These are phyloP conservation scores for Leavenworthia alabamica DNA, from an alignment of 345 rosid species.

Conservation along the genomic window DNA sequence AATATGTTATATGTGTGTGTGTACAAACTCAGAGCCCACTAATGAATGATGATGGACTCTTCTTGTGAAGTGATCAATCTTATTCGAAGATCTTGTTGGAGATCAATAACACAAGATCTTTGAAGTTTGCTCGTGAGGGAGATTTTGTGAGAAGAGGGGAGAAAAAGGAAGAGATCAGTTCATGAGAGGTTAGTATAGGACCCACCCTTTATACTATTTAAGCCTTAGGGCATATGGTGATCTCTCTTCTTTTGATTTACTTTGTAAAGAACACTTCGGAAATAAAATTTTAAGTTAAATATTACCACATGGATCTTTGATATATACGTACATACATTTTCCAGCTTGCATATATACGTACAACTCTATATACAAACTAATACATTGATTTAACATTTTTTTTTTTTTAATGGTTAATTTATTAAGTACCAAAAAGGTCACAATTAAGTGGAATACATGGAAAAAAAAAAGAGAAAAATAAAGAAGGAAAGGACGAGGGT, in stretches of 20 bases:
- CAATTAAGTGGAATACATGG: too few relatives aligned
- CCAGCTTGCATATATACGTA: conserved; percentile 7
- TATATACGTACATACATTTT: conserved; percentile 8
- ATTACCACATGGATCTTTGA: conserved; percentile 28
- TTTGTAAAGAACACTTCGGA: conserved; percentile 17
- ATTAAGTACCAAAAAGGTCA: too few relatives aligned
- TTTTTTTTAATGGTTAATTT: too few relatives aligned
- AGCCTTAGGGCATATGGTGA: conserved; percentile 27
- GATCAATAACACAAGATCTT: not conserved
- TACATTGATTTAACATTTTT: too few relatives aligned
- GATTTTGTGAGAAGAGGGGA: not conserved
- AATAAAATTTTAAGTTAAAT: not conserved
- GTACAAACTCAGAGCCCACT: conserved; percentile 1
- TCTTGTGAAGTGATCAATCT: not conserved
- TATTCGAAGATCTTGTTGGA: not conserved
- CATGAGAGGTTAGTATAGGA: conserved; percentile 28
- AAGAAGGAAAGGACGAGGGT: too few relatives aligned
- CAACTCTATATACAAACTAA: too few relatives aligned
- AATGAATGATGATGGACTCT: not conserved
- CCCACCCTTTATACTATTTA: conserved; percentile 30
- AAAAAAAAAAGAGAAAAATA: too few relatives aligned
- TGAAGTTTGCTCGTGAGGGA: conserved; percentile 3
- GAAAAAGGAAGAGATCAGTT: conserved; percentile 9
- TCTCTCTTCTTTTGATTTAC: conserved; percentile 12
- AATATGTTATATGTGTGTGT: not conserved